Evolutionary conservation across 768 basidiomycete species (phyloP), one percentile per base, ranked within the genome.

Genomic region (Suillus subalutaceus): DNA sequence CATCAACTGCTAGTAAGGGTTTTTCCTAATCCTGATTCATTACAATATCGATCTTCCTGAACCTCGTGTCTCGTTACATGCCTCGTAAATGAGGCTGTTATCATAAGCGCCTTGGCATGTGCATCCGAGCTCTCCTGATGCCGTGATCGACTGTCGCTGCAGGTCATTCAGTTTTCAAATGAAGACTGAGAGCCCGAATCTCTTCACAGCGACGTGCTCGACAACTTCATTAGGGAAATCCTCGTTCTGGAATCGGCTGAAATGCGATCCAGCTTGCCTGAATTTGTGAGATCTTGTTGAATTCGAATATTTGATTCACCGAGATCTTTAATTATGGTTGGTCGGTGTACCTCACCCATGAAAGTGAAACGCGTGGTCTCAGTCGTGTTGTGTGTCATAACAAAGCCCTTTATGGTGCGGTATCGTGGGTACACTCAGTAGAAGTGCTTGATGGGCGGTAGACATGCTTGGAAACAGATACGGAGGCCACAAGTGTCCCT

Each of bases 201-300:
- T 20, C 38, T 78, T 10, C 75, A 83, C 65, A 84, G 83, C 63
- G 83, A 85, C 66, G 80, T 79, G 53, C 73, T 86, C 56, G 84
- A 86, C 66, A 77, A 80, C 4, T 43, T 63, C 41, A 18, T 43
- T 16, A 18, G 41, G 6, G 16, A 43, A 43, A 43, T 43, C 15
- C 16, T 16, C 41, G 41, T 18, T 43, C 16, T 43, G 41, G 18
- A 43, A 16, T 43, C 41, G 6, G 41, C 41, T 43, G 41, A 43
- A 43, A 43, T 18, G 6, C 15, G 16, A 15, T 12, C 41, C 41
- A 16, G 6, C 15, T 16, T 41, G 41, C 15, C 15, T 3, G 15
- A 41, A 16, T 41, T 41, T 41, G 15, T 3, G 41, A 41, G 41
- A 6, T 16, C 41, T 41, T 3, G 15, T 16, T 40, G 13, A 4